Percentiles rank a stretch among this genome's conserved stretches.
Conservation (phyloP, 208 protist genomes). For the Zelonia costaricensis region DNA sequence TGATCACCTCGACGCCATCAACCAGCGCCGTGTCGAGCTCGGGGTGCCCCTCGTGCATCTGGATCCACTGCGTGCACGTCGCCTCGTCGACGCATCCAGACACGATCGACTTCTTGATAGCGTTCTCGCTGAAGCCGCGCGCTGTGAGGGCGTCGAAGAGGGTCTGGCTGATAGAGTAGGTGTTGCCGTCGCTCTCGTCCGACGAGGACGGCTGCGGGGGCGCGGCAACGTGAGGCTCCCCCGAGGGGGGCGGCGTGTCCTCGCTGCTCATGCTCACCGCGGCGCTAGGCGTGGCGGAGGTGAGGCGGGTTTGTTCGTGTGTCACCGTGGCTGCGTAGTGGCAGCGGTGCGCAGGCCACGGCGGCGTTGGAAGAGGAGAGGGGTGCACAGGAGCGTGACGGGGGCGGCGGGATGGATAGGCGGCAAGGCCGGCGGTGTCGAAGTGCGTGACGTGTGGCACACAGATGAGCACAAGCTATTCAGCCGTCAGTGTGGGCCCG, state of each 20-base stretch:
- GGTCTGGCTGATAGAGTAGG: constrained; percentile 51
- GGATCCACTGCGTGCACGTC: constrained; percentile 85
- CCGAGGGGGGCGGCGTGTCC: neutral
- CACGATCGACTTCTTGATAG: constrained; percentile 88
- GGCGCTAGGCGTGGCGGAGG: too few species aligned
- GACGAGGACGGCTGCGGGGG: neutral
- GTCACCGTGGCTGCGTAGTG: too few species aligned
- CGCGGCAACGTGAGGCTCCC: neutral
- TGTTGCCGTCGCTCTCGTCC: constrained; percentile 12
- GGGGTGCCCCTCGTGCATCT: constrained; percentile 80
- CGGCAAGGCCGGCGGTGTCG: too few species aligned
- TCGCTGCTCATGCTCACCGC: too few species aligned
- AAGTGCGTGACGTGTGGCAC: too few species aligned
- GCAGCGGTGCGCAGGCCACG: too few species aligned
- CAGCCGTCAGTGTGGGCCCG: too few species aligned
- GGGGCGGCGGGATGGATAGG: too few species aligned
- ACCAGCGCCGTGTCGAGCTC: constrained; percentile 83
- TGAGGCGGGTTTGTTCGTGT: too few species aligned
- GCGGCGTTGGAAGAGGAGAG: too few species aligned
- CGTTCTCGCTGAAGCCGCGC: constrained; percentile 83
- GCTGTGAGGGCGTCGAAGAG: constrained; percentile 54
- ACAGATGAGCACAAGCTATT: too few species aligned
- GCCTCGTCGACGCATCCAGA: constrained; percentile 76
- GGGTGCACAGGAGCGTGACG: too few species aligned
- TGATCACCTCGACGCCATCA: constrained; percentile 60